Conservation (phyloP, 2,329 filamentous ascomycete genomes). For the Colletotrichum shisoi region DNA sequence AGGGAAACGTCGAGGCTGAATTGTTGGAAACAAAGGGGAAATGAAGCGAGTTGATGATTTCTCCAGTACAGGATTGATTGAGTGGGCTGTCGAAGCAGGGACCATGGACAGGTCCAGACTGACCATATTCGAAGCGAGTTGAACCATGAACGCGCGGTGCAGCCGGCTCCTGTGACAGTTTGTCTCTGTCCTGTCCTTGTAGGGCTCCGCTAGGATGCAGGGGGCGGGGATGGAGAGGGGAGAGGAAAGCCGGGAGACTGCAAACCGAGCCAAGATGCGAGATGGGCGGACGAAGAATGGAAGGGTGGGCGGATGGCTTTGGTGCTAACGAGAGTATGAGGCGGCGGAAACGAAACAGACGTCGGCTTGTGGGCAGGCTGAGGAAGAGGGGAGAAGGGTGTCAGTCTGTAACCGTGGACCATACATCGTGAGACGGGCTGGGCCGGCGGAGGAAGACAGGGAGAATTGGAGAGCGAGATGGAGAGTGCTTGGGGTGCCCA, state of each 20-base stretch:
- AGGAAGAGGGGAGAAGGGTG: slow-evolving; percentile 1
- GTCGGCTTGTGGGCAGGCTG: slow-evolving; percentile 18
- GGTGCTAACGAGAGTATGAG: slow-evolving; percentile 13
- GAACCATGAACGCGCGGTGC: slow-evolving; percentile 32
- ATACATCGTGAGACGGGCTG: slow-evolving; percentile 23
- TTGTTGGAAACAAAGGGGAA: slow-evolving; percentile 17
- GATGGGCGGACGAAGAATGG: slow-evolving; percentile 3
- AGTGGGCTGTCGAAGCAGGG: slow-evolving; percentile 32
- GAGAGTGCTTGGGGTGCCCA: slow-evolving; percentile 10
- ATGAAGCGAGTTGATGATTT: slow-evolving; percentile 10
- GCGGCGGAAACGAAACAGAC: slow-evolving; percentile 34
- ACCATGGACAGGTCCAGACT: slow-evolving; percentile 22
- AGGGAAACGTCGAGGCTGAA: neutral
- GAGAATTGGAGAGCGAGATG: slow-evolving; percentile 2
- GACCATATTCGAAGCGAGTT: slow-evolving; percentile 23
- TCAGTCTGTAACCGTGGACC: slow-evolving; percentile 19
- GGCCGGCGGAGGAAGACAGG: slow-evolving; percentile 19
- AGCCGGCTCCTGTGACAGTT: slow-evolving; percentile 29
- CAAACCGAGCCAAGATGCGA: slow-evolving; percentile 14
- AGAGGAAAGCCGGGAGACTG: slow-evolving; percentile 6
- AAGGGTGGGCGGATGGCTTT: slow-evolving; percentile 16
- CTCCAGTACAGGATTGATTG: slow-evolving; percentile 16
- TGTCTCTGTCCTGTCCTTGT: slow-evolving; percentile 35
- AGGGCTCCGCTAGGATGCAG: slow-evolving; percentile 33
- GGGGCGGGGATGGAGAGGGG: slow-evolving; percentile 23